Conservation (phyloP, 345 rosid genomes). For the Tarenaya hassleriana region DNA sequence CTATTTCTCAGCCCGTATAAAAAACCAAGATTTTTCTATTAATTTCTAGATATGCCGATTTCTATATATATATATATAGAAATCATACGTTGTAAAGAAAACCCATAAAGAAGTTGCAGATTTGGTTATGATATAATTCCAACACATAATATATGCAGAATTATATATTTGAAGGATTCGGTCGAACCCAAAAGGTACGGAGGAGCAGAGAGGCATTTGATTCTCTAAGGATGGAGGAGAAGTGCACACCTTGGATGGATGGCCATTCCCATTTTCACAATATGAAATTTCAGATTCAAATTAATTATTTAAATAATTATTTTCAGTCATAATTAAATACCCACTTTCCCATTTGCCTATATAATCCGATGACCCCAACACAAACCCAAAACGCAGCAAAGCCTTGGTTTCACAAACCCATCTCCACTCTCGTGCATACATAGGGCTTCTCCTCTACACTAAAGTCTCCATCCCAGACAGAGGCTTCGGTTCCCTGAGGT, state of each 20-base stretch:
- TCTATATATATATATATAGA: background rate
- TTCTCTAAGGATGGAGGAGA: constrained; percentile 38
- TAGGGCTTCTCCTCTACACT: constrained; percentile 23
- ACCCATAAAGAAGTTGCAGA: no score
- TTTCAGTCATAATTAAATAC: background rate
- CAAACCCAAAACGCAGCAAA: constrained; percentile 33
- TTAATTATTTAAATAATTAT: constrained; percentile 19
- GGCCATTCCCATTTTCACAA: constrained; percentile 24
- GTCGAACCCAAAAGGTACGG: constrained; percentile 33
- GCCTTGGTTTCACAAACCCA: constrained; percentile 28
- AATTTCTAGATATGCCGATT: no score
- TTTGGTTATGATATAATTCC: no score
- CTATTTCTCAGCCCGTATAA: no score
- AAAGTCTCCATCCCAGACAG: no score
- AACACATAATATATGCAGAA: no score
- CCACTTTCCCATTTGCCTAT: constrained; percentile 25
- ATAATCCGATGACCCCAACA: constrained; percentile 17
- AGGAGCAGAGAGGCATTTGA: constrained; percentile 34
- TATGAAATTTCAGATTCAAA: no score
- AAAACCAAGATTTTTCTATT: no score
- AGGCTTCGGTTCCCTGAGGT: no score
- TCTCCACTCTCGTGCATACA: constrained; percentile 21
- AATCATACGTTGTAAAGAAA: constrained; percentile 22
- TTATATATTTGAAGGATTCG: constrained; percentile 11
- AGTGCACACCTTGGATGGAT: constrained; percentile 14